These are phyloP conservation scores for Podospora sp. DNA, from an alignment of 495 filamentous ascomycete species.

Conservation along the genomic window DNA sequence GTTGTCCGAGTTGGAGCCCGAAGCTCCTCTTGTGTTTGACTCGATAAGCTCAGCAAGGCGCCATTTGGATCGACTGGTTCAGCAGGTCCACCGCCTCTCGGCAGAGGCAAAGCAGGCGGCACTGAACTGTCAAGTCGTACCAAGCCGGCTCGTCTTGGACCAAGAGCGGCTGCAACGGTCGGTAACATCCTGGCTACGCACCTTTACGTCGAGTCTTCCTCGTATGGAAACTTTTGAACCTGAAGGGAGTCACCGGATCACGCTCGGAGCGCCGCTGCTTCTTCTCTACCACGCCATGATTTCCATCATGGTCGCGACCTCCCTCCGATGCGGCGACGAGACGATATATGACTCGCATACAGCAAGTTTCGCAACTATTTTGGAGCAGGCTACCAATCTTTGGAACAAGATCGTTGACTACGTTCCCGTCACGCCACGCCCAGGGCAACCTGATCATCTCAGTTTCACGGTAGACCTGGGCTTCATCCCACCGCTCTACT, in stretches of 20 bases:
- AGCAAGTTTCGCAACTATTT: slow-evolving; percentile 40
- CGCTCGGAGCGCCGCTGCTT: slow-evolving; percentile 36
- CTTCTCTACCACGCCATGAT: slow-evolving; percentile 50
- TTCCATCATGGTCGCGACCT: slow-evolving; percentile 48
- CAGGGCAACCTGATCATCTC: slow-evolving; percentile 8
- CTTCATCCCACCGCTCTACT: slow-evolving; percentile 56
- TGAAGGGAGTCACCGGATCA: background rate
- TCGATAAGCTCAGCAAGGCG: slow-evolving; percentile 33
- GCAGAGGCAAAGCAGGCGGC: slow-evolving; percentile 15
- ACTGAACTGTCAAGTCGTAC: background rate
- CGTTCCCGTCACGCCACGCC: background rate
- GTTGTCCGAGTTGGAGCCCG: background rate
- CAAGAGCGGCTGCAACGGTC: background rate
- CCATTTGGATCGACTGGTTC: slow-evolving; percentile 37
- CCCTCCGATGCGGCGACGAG: slow-evolving; percentile 40
- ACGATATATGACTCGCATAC: slow-evolving; percentile 47
- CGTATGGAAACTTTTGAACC: background rate
- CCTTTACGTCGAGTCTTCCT: background rate
- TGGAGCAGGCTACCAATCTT: slow-evolving; percentile 37
- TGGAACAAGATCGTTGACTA: slow-evolving; percentile 19
- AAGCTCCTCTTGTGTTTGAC: background rate
- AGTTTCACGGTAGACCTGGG: slow-evolving; percentile 51
- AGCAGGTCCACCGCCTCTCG: slow-evolving; percentile 34
- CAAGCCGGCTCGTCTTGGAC: background rate
- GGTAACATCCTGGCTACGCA: slow-evolving; percentile 10